Base-by-base conservation (phyloP, 257 asterid genomes). In the Solanum chiquidenum region DNA sequence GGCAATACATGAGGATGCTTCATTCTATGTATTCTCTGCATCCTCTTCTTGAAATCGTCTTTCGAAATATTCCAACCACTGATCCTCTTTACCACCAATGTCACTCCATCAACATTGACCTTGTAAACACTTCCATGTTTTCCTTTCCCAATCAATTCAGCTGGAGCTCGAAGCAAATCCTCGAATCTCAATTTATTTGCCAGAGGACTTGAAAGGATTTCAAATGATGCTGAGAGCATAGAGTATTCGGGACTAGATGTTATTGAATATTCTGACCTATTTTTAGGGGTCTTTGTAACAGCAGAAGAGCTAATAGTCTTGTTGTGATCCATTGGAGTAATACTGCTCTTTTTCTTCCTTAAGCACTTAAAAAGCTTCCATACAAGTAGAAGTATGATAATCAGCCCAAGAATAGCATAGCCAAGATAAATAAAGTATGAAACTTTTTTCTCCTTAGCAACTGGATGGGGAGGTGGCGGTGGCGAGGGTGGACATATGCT, bases 141-240 rank as follows among this genome's bases (percentile, higher is more conserved):
- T 4, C 97, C 95, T 84, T 93, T 93, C 10, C 93, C 92, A 0
- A 95, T 49, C 93, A 95, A 37, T 42, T 94, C 95, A 18, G 98
- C 98, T 8, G 98, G 98, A 25, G 98, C 90, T 7, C 93, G 87
- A 33, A 95, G 91, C 89, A 95, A 75, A 66, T 95, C 98, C 91
- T 95, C 98, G 14, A 95, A 95, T 62, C 83, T 94, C 90, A 95
- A 80, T 60, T 85, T 95, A 21, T 87, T 73, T 1, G 64, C 85
- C 58, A 90, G 74, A 1, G 92, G 92, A 64, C 90, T 94, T 0
- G 92, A 89, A 18, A 93, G 90, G 12, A 93, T 93, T 7, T 91
- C 91, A 7, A 94, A 92, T 3, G 95, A 90, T 2, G 98, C 85
- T 5, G 95, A 92, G 87, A 86, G 90, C 62, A 91, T 92, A 44